Conservation (phyloP, 306 rosid species). For the Pterocarpus santalinus region DNA sequence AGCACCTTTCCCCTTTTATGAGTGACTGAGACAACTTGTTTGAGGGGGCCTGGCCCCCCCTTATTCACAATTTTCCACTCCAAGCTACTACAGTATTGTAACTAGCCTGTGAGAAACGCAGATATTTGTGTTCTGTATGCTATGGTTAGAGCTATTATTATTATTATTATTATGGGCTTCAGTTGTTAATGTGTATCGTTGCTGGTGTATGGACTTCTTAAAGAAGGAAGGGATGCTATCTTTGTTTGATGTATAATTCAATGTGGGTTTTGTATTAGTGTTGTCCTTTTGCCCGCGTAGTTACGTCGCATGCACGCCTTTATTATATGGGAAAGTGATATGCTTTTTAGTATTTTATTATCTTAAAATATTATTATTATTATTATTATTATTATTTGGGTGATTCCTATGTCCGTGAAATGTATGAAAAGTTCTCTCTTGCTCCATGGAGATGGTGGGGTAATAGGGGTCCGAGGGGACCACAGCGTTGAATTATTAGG, state of each 20-base stretch:
- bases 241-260: constrained; percentile 58
- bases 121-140: constrained; percentile 21
- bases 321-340: constrained; percentile 69
- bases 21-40: constrained; percentile 45
- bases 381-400: constrained; percentile 9
- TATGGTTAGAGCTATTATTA: not conserved
- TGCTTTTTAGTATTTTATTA: not conserved
- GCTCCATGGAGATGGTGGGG: constrained; percentile 31
- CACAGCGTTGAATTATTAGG: constrained; percentile 65
- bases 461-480: constrained; percentile 51
- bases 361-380: not conserved
- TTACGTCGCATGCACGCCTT: constrained; percentile 86
- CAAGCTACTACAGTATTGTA: constrained; percentile 17
- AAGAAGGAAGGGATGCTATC: constrained; percentile 24
- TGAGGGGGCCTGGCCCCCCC: constrained; percentile 26
- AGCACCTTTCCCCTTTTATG: constrained; percentile 50
- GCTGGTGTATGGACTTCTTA: constrained; percentile 33
- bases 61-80: constrained; percentile 16
- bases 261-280: constrained; percentile 54
- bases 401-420: constrained; percentile 36
- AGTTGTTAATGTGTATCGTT: constrained; percentile 26
- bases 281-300: constrained; percentile 67
- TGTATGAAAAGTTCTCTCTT: constrained; percentile 37
- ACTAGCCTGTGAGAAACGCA: constrained; percentile 30
- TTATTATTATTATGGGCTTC: constrained; percentile 5